These are phyloP conservation scores for Calocera cornea DNA, from an alignment of 768 basidiomycete genomes.

Conservation along the genomic window DNA sequence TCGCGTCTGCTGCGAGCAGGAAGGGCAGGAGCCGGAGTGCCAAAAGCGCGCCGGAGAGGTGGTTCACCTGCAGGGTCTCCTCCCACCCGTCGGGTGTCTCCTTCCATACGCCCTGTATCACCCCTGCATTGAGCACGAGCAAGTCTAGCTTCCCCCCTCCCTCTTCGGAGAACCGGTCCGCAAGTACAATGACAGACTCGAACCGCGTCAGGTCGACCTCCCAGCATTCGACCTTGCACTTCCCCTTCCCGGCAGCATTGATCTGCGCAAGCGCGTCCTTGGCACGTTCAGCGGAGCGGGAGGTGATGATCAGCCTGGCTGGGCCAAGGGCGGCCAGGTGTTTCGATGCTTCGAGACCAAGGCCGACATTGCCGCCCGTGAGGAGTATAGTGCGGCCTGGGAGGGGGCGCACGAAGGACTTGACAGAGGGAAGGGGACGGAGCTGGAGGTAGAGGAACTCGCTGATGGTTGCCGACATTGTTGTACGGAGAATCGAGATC, in stretches of 20 bases:
- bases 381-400: conserved; percentile 11
- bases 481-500: not conserved
- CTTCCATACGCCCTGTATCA: conserved; percentile 12
- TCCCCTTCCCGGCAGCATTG: conserved; percentile 11
- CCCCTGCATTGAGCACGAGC: conserved; percentile 34
- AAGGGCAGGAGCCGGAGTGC: conserved; percentile 32
- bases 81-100: conserved; percentile 37
- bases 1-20: conserved; percentile 28
- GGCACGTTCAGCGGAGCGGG: conserved; percentile 14
- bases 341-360: conserved; percentile 14
- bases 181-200: conserved; percentile 30
- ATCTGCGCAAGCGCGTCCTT: conserved; percentile 15
- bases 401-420: not conserved
- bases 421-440: not conserved
- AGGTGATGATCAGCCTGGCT: conserved; percentile 24
- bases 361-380: conserved; percentile 11
- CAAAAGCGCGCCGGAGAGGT: conserved; percentile 31
- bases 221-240: conserved; percentile 26
- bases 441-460: not conserved
- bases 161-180: conserved; percentile 22
- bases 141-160: conserved; percentile 27
- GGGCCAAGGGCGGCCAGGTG: conserved; percentile 26
- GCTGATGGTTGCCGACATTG: not conserved
- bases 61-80: conserved; percentile 35
- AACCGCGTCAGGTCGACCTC: conserved; percentile 32